phyloP scores from a whole-genome alignment of 345 rosid species.

The Erucastrum elatum region DNA sequence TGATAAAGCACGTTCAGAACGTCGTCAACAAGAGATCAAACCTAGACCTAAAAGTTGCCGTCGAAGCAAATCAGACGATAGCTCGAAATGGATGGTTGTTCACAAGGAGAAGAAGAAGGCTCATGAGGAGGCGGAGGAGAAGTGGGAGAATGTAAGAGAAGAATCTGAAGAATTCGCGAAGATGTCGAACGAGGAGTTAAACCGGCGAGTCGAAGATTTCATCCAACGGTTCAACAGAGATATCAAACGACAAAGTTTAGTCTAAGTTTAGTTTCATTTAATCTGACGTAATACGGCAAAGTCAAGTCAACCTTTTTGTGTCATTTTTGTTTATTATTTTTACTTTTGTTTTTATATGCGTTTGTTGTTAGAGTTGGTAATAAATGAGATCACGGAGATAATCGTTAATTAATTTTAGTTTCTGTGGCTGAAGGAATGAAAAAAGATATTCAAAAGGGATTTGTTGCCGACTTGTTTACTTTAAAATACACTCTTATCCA shows the following conservation, averaged over 20 bases:
- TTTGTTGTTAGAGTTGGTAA: conserved; percentile 33
- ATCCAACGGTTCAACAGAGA: conserved; percentile 61
- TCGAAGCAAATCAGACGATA: conserved; percentile 12
- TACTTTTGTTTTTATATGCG: background rate
- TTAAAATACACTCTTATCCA: background rate
- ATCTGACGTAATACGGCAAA: background rate
- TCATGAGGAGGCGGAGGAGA: conserved; percentile 7
- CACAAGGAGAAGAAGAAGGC: conserved; percentile 13
- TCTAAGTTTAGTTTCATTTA: conserved; percentile 2
- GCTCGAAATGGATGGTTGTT: conserved; percentile 32
- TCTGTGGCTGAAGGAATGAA: background rate
- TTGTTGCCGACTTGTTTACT: conserved; percentile 3
- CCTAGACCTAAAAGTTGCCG: conserved; percentile 7
- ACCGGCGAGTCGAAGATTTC: conserved; percentile 76
- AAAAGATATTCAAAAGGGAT: background rate
- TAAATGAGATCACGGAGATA: conserved; percentile 17
- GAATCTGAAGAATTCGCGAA: conserved; percentile 52
- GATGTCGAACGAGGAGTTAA: conserved; percentile 74
- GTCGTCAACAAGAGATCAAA: conserved; percentile 7
- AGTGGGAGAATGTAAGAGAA: conserved; percentile 39
- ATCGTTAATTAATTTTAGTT: background rate
- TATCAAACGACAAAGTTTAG: conserved; percentile 49
- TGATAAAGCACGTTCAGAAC: conserved; percentile 18
- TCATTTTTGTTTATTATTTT: conserved; percentile 7
- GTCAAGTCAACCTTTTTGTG: conserved; percentile 14